phyloP scores from a whole-genome alignment of 2,329 filamentous ascomycete genomes.

The Fusarium kyushuense region DNA sequence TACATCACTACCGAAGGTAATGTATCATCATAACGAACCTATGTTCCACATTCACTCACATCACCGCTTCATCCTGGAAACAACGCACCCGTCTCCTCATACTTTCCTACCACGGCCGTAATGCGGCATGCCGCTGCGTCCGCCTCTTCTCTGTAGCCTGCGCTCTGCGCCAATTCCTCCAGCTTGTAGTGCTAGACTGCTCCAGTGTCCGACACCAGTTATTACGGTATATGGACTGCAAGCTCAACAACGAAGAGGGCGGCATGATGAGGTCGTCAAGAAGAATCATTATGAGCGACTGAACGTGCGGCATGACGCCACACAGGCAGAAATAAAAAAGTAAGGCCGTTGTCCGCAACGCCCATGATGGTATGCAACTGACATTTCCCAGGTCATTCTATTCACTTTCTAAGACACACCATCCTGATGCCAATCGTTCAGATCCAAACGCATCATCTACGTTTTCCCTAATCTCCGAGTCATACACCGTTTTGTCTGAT shows the following conservation, averaged over 20 bases:
- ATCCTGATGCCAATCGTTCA: constrained; percentile 88
- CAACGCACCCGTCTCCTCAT: not conserved
- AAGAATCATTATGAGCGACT: constrained; percentile 86
- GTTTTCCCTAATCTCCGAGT: constrained; percentile 87
- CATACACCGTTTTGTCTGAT: constrained; percentile 81
- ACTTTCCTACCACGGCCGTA: constrained; percentile 50
- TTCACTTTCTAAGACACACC: constrained; percentile 87
- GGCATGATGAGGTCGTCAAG: constrained; percentile 36
- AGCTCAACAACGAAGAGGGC: constrained; percentile 33
- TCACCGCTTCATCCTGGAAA: not conserved
- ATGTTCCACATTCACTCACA: constrained; percentile 13
- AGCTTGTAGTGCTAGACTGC: constrained; percentile 20
- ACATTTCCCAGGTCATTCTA: constrained; percentile 77
- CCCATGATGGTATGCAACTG: not conserved
- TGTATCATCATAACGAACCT: constrained; percentile 4
- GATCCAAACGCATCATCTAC: constrained; percentile 78
- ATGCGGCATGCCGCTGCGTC: constrained; percentile 74
- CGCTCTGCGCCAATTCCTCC: constrained; percentile 43
- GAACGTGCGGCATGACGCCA: constrained; percentile 76
- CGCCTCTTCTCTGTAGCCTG: constrained; percentile 45
- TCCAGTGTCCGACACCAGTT: constrained; percentile 39
- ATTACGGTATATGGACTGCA: constrained; percentile 11
- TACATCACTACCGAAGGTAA: constrained; percentile 47
- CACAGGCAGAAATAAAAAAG: constrained; percentile 86
- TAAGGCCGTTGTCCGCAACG: constrained; percentile 49